A percentile compares a stretch with the other conserved stretches of the same genome.
Evolutionary conservation across 768 basidiomycete species (phyloP).

Genomic region (Pseudohyphozyma bogoriensis): DNA sequence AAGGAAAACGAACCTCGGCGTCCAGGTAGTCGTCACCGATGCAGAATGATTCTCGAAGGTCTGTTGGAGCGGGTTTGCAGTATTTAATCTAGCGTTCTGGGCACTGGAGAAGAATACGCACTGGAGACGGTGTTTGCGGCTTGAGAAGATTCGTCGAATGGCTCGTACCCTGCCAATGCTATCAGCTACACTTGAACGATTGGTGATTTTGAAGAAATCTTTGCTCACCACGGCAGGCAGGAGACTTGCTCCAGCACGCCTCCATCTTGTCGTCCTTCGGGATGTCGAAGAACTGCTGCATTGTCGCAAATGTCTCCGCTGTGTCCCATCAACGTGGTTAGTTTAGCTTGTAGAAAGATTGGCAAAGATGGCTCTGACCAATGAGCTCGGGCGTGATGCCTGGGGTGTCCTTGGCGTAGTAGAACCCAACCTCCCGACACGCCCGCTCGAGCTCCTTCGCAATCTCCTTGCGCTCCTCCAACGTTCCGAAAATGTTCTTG

Average conservation of each 20-base stretch:
- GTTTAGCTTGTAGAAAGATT: background rate
- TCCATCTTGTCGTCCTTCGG: slow-evolving; percentile 3
- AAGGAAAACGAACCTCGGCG: background rate
- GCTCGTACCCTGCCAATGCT: slow-evolving; percentile 23
- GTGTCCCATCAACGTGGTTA: background rate
- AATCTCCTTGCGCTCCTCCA: slow-evolving; percentile 3
- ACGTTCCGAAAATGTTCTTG: slow-evolving; percentile 9
- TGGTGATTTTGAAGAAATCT: too few relatives aligned
- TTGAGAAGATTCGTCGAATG: slow-evolving; percentile 8
- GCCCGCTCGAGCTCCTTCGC: background rate
- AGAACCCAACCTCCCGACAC: slow-evolving; percentile 13
- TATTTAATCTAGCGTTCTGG: too few relatives aligned
- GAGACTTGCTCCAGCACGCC: slow-evolving; percentile 13
- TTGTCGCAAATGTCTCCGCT: slow-evolving; percentile 3
- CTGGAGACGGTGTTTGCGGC: background rate
- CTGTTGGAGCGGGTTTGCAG: background rate
- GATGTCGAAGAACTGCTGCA: slow-evolving; percentile 16
- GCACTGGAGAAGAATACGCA: too few relatives aligned
- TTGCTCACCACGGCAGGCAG: slow-evolving; percentile 8
- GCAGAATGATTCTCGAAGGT: slow-evolving; percentile 18
- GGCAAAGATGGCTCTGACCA: background rate
- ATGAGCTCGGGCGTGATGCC: background rate
- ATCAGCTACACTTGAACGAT: too few relatives aligned
- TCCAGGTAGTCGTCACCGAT: slow-evolving; percentile 21
- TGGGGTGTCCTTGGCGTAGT: slow-evolving; percentile 12